A percentile compares a stretch with the other conserved stretches of the same genome.
Conservation (phyloP, 768 basidiomycete species). For the Melanogaster broomeanus region DNA sequence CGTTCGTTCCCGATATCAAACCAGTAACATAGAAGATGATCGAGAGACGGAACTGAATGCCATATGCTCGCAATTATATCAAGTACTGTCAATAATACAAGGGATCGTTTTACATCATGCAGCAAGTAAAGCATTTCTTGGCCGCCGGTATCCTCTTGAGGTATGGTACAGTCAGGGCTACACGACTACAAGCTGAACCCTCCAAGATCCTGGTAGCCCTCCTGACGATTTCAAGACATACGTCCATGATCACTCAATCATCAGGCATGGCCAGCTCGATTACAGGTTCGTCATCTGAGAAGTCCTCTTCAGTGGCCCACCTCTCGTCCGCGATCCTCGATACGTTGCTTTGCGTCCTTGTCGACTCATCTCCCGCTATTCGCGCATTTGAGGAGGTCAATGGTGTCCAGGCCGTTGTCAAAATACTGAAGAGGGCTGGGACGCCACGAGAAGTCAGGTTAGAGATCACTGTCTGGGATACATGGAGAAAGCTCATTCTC, state of each 20-base stretch:
- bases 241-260: conserved; percentile 36
- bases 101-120: conserved; percentile 72
- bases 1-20: conserved; percentile 3
- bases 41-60: conserved; percentile 47
- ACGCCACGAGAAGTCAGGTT: conserved; percentile 89
- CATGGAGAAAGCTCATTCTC: conserved; percentile 1
- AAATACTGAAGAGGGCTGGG: conserved; percentile 80
- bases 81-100: conserved; percentile 71
- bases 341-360: conserved; percentile 84
- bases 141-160: conserved; percentile 67
- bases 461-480: conserved; percentile 52
- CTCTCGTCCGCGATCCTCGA: conserved; percentile 81
- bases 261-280: neutral
- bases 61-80: conserved; percentile 54
- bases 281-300: conserved; percentile 20
- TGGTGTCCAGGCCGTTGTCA: conserved; percentile 84
- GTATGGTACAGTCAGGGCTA: conserved; percentile 34
- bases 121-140: conserved; percentile 67
- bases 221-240: conserved; percentile 68
- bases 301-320: conserved; percentile 29
- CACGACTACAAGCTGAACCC: conserved; percentile 6
- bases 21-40: conserved; percentile 40
- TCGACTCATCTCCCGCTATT: conserved; percentile 75
- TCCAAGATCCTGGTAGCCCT: conserved; percentile 70
- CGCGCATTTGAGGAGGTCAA: conserved; percentile 76